These are phyloP conservation scores for Psilocybe azurescens DNA, from an alignment of 768 basidiomycete genomes.

Conservation along the genomic window DNA sequence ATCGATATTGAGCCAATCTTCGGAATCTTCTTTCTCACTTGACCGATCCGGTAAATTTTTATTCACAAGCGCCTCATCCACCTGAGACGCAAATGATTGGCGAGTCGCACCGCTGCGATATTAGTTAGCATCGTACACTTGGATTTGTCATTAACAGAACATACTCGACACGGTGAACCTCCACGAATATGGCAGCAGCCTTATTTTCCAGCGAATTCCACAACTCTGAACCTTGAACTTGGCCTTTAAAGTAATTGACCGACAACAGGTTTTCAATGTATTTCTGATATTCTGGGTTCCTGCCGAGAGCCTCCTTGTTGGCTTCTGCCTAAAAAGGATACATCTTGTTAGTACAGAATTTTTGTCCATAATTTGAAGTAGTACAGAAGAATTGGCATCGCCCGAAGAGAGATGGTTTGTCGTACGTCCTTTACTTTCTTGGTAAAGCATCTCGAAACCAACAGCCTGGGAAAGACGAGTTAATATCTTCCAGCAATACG, in stretches of 20 bases:
- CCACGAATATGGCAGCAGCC: conserved; percentile 71
- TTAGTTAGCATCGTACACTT: not conserved
- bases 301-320: conserved; percentile 68
- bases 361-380: conserved; percentile 20
- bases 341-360: not conserved
- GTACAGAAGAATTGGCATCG: conserved; percentile 51
- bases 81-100: conserved; percentile 76
- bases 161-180: conserved; percentile 69
- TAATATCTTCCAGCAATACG: not conserved
- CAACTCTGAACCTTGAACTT: conserved; percentile 74
- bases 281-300: conserved; percentile 67
- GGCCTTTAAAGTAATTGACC: conserved; percentile 78
- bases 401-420: conserved; percentile 43
- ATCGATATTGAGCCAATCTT: conserved; percentile 88
- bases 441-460: conserved; percentile 97
- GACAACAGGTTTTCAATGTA: conserved; percentile 72
- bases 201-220: conserved; percentile 79
- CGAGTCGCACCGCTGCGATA: conserved; percentile 58
- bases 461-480: conserved; percentile 61
- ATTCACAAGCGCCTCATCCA: conserved; percentile 64
- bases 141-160: conserved; percentile 31
- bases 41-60: conserved; percentile 30
- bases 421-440: conserved; percentile 73
- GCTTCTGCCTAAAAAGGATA: conserved; percentile 55
- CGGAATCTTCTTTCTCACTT: conserved; percentile 63